Percentiles rank a stretch among this genome's conserved stretches.
Conservation (phyloP, 2,329 filamentous ascomycete genomes). For the Xylariaceae sp. region DNA sequence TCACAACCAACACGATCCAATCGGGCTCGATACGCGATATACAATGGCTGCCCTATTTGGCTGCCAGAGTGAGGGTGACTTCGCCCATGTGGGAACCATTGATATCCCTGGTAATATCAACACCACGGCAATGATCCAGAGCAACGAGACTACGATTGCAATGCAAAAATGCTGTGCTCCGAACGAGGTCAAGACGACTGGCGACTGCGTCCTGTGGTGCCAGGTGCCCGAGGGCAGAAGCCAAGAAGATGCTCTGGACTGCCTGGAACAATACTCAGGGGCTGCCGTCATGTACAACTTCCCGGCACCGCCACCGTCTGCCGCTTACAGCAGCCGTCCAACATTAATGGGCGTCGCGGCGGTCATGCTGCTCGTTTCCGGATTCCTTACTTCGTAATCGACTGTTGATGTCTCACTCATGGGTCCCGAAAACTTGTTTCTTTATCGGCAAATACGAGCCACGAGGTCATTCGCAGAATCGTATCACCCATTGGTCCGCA, state of each 20-base stretch:
- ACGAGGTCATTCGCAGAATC: neutral
- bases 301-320: neutral
- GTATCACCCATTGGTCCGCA: neutral
- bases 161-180: constrained; percentile 11
- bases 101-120: neutral
- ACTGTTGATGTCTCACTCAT: neutral
- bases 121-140: neutral
- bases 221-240: neutral
- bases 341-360: neutral
- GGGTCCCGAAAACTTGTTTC: neutral
- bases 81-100: neutral
- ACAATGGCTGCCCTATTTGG: too few relatives aligned
- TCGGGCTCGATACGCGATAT: too few relatives aligned
- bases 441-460: neutral
- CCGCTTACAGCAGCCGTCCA: neutral
- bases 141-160: constrained; percentile 7
- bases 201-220: constrained; percentile 11
- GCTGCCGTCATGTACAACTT: neutral
- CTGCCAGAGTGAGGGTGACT: neutral
- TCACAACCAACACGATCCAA: too few relatives aligned
- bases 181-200: constrained; percentile 5
- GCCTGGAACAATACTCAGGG: neutral
- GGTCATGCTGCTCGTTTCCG: constrained; percentile 1
- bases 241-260: neutral
- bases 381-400: neutral